A percentile compares a stretch with the other conserved stretches of the same genome.
Conservation (phyloP, 2,329 filamentous ascomycete species). For the Claviceps arundinis region DNA sequence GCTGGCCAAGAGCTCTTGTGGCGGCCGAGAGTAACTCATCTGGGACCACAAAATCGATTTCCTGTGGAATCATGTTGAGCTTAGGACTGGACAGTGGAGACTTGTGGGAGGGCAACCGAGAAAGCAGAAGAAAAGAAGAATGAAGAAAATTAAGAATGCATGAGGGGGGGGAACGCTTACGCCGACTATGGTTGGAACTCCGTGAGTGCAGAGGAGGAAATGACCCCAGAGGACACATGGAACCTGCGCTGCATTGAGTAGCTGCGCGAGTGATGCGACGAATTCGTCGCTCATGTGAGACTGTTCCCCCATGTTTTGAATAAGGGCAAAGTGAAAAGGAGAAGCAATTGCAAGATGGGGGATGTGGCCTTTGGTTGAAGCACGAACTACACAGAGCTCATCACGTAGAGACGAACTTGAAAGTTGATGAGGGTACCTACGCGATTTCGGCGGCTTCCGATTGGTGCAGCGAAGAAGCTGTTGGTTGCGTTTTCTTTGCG, state of each 20-base stretch:
- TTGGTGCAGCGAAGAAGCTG: no score
- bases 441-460: no score
- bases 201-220: not conserved
- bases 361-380: no score
- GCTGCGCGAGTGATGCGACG: not conserved
- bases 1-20: not conserved
- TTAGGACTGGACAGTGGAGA: not conserved
- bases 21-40: not conserved
- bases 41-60: not conserved
- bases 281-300: not conserved
- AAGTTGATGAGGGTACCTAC: no score
- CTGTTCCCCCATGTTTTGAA: not conserved
- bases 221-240: constrained; percentile 2
- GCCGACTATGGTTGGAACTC: not conserved
- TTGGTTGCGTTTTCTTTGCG: no score
- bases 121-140: no score
- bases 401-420: no score
- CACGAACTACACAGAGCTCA: no score
- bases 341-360: not conserved
- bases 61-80: not conserved
- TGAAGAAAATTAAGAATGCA: no score
- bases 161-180: no score
- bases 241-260: not conserved
- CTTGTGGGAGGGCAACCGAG: no score
- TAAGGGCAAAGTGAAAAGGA: not conserved